Evolutionary conservation across 2,329 filamentous ascomycete genomes (phyloP).

Genomic region (Ascochyta clinopodiicola): DNA sequence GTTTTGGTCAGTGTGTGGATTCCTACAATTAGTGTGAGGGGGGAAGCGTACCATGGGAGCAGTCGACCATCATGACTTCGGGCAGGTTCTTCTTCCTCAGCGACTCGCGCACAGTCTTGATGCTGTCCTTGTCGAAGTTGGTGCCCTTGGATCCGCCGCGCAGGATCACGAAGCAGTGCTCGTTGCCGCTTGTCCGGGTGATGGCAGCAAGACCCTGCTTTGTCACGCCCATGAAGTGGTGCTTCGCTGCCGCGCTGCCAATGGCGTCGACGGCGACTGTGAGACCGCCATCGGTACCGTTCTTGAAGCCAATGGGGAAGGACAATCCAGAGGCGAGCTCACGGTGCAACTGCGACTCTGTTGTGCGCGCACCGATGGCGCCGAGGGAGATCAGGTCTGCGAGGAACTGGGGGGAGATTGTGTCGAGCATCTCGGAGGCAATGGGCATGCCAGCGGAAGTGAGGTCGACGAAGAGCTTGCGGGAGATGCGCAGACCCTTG

Average conservation of each 20-base stretch:
- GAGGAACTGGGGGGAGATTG: slow-evolving; percentile 96
- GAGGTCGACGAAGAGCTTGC: slow-evolving; percentile 91
- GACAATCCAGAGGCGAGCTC: slow-evolving; percentile 94
- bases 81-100: slow-evolving; percentile 83
- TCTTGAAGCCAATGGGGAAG: slow-evolving; percentile 99
- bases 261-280: slow-evolving; percentile 95
- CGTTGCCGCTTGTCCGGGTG: slow-evolving; percentile 89
- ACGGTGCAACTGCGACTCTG: slow-evolving; percentile 94
- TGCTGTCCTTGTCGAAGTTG: slow-evolving; percentile 88
- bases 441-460: slow-evolving; percentile 90
- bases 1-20: no score
- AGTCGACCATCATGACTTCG: slow-evolving; percentile 96
- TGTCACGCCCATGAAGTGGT: slow-evolving; percentile 98
- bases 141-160: slow-evolving; percentile 90
- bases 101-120: slow-evolving; percentile 78
- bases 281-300: slow-evolving; percentile 92
- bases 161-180: slow-evolving; percentile 96
- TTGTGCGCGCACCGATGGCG: slow-evolving; percentile 94
- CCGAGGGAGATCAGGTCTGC: slow-evolving; percentile 95
- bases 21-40: not conserved
- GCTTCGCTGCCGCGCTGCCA: slow-evolving; percentile 76
- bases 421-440: slow-evolving; percentile 97
- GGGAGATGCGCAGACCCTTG: slow-evolving; percentile 91
- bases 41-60: slow-evolving; percentile 80
- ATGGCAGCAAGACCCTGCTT: slow-evolving; percentile 97